These are phyloP conservation scores for Diaporthe destruens DNA, from an alignment of 2,329 filamentous ascomycete genomes.

Conservation along the genomic window DNA sequence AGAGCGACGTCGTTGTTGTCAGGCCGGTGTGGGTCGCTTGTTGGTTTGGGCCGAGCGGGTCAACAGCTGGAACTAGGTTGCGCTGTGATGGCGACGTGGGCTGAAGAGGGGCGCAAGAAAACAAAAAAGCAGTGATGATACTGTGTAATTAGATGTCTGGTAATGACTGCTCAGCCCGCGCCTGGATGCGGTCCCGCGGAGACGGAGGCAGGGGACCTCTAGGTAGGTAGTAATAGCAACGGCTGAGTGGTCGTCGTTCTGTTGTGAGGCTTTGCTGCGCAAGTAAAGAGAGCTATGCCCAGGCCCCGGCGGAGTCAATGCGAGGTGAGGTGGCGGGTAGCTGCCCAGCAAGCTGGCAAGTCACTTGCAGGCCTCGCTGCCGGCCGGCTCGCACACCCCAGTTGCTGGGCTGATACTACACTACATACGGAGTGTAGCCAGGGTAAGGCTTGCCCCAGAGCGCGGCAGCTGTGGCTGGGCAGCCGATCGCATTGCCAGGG, in stretches of 20 bases:
- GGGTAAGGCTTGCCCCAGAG: too few relatives aligned
- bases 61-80: constrained; percentile 3
- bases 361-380: neutral
- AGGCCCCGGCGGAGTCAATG: neutral
- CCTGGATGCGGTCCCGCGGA: neutral
- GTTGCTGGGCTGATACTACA: neutral
- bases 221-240: neutral
- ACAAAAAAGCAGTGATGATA: constrained; percentile 3
- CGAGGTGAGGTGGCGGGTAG: constrained; percentile 23
- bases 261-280: neutral
- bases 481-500: neutral
- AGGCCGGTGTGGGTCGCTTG: constrained; percentile 28
- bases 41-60: constrained; percentile 29
- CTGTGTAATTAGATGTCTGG: constrained; percentile 14
- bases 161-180: neutral
- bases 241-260: constrained; percentile 1
- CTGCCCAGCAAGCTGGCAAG: neutral
- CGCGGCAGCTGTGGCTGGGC: constrained; percentile 18
- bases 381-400: neutral
- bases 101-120: neutral
- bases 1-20: constrained; percentile 31
- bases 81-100: constrained; percentile 10
- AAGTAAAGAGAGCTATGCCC: neutral
- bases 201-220: neutral
- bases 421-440: too few relatives aligned